phyloP scores from a whole-genome alignment of 2,329 filamentous ascomycete genomes.

The Dactylellina cionopaga region DNA sequence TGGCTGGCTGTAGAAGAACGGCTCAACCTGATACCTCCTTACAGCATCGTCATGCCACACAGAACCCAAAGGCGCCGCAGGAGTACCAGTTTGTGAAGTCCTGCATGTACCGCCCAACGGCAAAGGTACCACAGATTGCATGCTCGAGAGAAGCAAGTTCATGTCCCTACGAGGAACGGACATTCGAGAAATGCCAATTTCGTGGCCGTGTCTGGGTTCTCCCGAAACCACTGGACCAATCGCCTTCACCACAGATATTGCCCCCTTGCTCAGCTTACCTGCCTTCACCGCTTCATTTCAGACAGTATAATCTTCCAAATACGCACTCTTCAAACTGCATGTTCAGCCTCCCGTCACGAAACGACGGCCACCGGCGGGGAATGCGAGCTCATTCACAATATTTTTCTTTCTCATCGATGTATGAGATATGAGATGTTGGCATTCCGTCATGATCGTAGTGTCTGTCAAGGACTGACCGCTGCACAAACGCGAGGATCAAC shows the following conservation, averaged over 20 bases:
- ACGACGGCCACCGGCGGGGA: neutral
- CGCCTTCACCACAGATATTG: neutral
- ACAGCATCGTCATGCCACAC: constrained; percentile 29
- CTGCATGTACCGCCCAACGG: neutral
- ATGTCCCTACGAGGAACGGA: constrained; percentile 45
- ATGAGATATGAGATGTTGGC: neutral
- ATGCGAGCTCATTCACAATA: neutral
- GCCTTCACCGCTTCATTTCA: constrained; percentile 30
- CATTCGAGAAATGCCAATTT: constrained; percentile 27
- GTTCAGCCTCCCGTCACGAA: neutral
- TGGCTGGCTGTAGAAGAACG: constrained; percentile 26
- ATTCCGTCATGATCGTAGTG: constrained; percentile 26
- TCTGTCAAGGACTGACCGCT: neutral
- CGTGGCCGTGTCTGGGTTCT: neutral
- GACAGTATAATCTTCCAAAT: constrained; percentile 25
- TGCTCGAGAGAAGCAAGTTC: no score
- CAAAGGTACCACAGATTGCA: no score
- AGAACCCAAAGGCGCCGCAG: constrained; percentile 1
- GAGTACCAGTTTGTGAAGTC: no score
- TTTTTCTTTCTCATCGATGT: neutral
- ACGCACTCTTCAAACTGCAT: constrained; percentile 16
- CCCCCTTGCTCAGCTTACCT: constrained; percentile 48
- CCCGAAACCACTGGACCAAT: neutral
- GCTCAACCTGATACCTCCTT: constrained; percentile 51
- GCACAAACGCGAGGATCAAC: constrained; percentile 34